A percentile compares a stretch with the other conserved stretches of the same genome.
Evolutionary conservation across 352 stramenopile species (phyloP).

Genomic region (Aphanomyces invadans): DNA sequence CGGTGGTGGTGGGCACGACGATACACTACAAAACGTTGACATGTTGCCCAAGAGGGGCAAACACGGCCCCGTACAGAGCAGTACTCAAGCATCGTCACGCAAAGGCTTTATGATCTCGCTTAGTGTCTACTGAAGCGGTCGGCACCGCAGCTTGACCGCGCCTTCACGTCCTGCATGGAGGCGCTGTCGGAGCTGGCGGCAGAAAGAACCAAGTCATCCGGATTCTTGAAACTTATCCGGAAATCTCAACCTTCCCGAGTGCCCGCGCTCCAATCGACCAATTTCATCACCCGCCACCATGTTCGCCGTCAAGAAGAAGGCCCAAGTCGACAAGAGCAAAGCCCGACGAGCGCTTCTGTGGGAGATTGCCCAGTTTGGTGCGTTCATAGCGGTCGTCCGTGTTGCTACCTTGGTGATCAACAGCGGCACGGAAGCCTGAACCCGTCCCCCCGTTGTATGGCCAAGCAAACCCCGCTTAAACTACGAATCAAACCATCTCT

Average conservation of each 20-base stretch:
- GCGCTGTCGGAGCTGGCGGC: too few relatives aligned
- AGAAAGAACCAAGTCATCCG: too few relatives aligned
- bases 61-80: too few relatives aligned
- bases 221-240: conserved; percentile 18
- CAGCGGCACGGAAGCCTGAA: conserved; percentile 38
- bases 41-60: too few relatives aligned
- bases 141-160: too few relatives aligned
- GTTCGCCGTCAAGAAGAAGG: conserved; percentile 63
- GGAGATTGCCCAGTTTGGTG: conserved; percentile 68
- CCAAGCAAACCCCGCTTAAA: not conserved
- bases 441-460: conserved; percentile 7
- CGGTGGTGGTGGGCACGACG: too few relatives aligned
- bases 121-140: too few relatives aligned
- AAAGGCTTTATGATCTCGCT: too few relatives aligned
- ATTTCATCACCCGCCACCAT: conserved; percentile 7
- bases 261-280: conserved; percentile 6
- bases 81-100: too few relatives aligned
- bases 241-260: not conserved
- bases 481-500: conserved; percentile 29
- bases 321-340: conserved; percentile 67
- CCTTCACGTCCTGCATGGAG: too few relatives aligned
- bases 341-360: conserved; percentile 65
- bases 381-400: conserved; percentile 67
- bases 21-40: too few relatives aligned
- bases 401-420: conserved; percentile 63